Base-by-base conservation (phyloP, 2,329 filamentous ascomycete species). In the Apiospora saccharicola region DNA sequence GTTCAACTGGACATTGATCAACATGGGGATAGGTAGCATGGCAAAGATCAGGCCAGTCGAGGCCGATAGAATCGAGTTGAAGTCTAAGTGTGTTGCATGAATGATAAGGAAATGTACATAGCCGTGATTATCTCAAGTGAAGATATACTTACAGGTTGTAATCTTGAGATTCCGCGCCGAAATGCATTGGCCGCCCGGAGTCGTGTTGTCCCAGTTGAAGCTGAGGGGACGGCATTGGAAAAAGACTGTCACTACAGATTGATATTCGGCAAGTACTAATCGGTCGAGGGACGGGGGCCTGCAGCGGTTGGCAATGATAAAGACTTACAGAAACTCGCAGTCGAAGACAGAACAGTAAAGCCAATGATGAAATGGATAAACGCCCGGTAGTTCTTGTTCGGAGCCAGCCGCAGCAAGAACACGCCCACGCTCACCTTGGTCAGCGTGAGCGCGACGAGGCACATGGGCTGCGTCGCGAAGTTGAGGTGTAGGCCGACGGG, bases 401-500 rank as follows among this genome's bases (percentile, higher is more conserved):
- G 57, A 1, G 34, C 57, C 34, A 64, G 22, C 30, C 57, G 57
- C 4, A 64, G 19, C 34, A 64, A 7, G 34, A 64, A 64, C 30
- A 64, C 57, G 34, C 57, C 57, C 7, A 64, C 57, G 10, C 57
- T 64, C 19, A 64, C 57, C 34, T 64, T 64, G 34, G 57, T 41
- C 57, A 64, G 34, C 34, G 30, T 64, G 57, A 64, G 57, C 10
- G 57, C 57, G 19, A 41, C 57, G 2, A 64, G 34, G 10, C 57
- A 64, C 57, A 64, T n/a, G 34, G 57, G 57, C 57, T 64, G 57
- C 22, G 57, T 64, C 34, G 34, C 34, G 57, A 64, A 64, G 57
- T 64, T 64, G 34, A 64, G 57, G 57, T 64, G 57, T 34, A 64
- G 16, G 34, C 57, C 57, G 8, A 64, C 13, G 34, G 57, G 19